These are phyloP conservation scores for Apiotrichum gracile DNA, from an alignment of 1,284 basidiomycete genomes.

Conservation along the genomic window DNA sequence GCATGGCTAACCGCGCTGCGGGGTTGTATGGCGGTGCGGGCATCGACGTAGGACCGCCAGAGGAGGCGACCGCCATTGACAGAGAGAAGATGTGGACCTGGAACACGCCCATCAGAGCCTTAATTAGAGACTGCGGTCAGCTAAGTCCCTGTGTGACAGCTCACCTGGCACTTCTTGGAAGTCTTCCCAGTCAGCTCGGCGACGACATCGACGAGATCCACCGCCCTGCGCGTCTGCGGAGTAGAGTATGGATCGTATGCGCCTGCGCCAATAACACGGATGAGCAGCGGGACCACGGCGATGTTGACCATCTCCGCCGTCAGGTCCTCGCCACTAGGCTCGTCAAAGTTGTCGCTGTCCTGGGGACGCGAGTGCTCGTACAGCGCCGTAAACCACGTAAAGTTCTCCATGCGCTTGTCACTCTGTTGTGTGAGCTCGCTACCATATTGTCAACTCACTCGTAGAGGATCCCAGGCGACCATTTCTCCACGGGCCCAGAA, in stretches of 20 bases:
- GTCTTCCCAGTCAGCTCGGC: constrained; percentile 67
- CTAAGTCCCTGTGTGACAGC: constrained; percentile 16
- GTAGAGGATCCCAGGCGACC: constrained; percentile 78
- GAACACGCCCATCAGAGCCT: constrained; percentile 59
- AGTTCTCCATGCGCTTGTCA: constrained; percentile 63
- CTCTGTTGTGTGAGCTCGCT: constrained; percentile 47
- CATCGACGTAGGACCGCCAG: constrained; percentile 32
- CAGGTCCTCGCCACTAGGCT: constrained; percentile 60
- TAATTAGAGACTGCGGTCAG: constrained; percentile 57
- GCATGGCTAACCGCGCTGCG: constrained; percentile 63
- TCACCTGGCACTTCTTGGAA: constrained; percentile 61
- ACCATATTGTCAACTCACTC: constrained; percentile 52
- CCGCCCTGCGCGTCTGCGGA: constrained; percentile 58
- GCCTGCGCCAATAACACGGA: constrained; percentile 63
- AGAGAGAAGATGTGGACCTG: constrained; percentile 54
- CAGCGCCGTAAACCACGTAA: constrained; percentile 72
- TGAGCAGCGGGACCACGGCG: constrained; percentile 68
- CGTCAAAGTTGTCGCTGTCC: constrained; percentile 31
- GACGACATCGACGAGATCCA: constrained; percentile 74
- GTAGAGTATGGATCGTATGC: constrained; percentile 76
- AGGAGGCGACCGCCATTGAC: constrained; percentile 47
- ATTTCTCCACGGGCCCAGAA: constrained; percentile 87
- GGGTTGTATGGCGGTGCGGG: constrained; percentile 64
- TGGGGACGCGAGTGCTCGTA: constrained; percentile 67
- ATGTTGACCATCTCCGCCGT: constrained; percentile 81